phyloP scores from a whole-genome alignment of 768 basidiomycete genomes.

The Psilocybe azurescens region DNA sequence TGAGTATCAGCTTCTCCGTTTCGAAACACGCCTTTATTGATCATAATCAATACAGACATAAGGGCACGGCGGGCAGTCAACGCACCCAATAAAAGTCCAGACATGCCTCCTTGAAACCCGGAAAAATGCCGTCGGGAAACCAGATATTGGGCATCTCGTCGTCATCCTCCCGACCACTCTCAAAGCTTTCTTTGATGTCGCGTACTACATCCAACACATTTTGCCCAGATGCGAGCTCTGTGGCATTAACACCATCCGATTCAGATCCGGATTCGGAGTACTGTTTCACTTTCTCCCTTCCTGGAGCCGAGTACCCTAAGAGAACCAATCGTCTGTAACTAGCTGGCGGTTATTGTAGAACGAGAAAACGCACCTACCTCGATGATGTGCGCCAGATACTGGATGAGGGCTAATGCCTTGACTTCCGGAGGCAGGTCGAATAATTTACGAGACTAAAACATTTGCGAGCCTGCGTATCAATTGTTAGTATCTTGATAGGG shows the following conservation, averaged over 20 bases:
- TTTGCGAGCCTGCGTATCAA: no score
- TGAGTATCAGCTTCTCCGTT: slow-evolving; percentile 47
- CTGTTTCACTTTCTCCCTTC: slow-evolving; percentile 44
- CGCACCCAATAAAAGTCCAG: slow-evolving; percentile 55
- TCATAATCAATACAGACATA: not conserved
- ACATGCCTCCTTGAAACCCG: slow-evolving; percentile 58
- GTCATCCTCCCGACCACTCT: slow-evolving; percentile 55
- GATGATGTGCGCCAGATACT: slow-evolving; percentile 46
- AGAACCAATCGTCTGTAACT: not conserved
- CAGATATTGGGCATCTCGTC: slow-evolving; percentile 59
- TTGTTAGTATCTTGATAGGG: not conserved
- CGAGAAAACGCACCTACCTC: slow-evolving; percentile 36
- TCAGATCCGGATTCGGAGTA: slow-evolving; percentile 29
- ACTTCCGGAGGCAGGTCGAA: slow-evolving; percentile 41
- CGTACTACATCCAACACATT: slow-evolving; percentile 35
- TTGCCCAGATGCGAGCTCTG: slow-evolving; percentile 4
- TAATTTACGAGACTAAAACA: slow-evolving; percentile 40
- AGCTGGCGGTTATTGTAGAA: not conserved
- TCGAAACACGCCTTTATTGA: slow-evolving; percentile 43
- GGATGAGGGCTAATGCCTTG: slow-evolving; percentile 52
- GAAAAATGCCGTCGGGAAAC: slow-evolving; percentile 55
- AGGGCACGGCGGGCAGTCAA: slow-evolving; percentile 20
- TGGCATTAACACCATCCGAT: not conserved
- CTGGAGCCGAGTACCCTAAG: slow-evolving; percentile 43
- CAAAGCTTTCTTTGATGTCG: slow-evolving; percentile 59